Base-by-base conservation (phyloP, 176 grass and related monocot species). In the Phoenix dactylifera region DNA sequence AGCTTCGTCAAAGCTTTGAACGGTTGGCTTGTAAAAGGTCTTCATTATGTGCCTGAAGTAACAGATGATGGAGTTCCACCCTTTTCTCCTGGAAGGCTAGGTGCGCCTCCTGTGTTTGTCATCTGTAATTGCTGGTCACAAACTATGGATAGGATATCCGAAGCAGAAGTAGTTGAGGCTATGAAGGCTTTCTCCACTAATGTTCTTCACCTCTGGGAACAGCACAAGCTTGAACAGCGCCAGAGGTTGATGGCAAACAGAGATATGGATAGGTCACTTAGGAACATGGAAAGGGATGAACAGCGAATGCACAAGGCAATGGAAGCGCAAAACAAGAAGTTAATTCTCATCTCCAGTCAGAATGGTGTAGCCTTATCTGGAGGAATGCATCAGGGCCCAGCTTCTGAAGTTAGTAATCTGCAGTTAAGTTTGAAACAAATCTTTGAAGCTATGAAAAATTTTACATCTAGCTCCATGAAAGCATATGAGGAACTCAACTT, bases 61-160 rank as follows among this genome's bases (percentile, higher is more conserved):
- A 89, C 86, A 3, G 83, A 84, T 39, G 90, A 87, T 29, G 86
- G 83, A 17, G 54, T 50, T 23, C 64, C 72, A 49, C 90, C 86
- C 0, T 95, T 87, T 16, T 89, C 90, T 52, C 90, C 83, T 5
- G 77, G 79, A 20, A 70, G 69, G 39, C 59, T 95, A 76, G 90
- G 90, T 49, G 80, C 83, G 24, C 63, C 90, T 50, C 86, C 80
- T 6, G 15, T 95, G 24, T 89, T 95, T 61, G 57, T 67, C 19
- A 69, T 95, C 52, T 82, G 51, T 49, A 87, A 89, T 59, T 66
- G 76, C 39, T 95, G 90, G 90, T 74, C 71, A 18, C 58, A 59
- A 14, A 48, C 61, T 67, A 73, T 76, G 55, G 66, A 16, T 2
- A 79, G 66, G 32, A 74, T 89, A 69, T 70, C 79, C 0, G 83